Evolutionary conservation across 2,329 filamentous ascomycete genomes (phyloP).

Genomic region (Plectosphaerella sp.): DNA sequence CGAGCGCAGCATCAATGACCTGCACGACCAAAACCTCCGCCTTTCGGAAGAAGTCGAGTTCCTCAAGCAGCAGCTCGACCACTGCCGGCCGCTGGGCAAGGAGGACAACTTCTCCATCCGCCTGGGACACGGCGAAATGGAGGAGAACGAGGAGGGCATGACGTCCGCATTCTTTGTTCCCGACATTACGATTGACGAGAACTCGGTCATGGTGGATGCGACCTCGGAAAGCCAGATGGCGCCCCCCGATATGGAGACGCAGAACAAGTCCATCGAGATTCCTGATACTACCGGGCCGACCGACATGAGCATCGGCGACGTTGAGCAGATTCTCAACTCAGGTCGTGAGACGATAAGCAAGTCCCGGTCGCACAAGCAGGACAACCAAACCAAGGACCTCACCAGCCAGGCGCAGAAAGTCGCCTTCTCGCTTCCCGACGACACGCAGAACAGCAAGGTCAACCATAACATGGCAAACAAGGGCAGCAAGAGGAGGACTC

Average conservation of each 20-base stretch:
- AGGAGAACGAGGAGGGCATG: conserved; percentile 41
- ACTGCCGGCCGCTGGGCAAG: conserved; percentile 32
- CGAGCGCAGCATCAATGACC: conserved; percentile 37
- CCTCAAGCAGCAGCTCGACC: conserved; percentile 39
- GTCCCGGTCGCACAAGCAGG: conserved; percentile 15
- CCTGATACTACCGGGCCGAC: conserved; percentile 22
- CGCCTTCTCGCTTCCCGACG: conserved; percentile 35
- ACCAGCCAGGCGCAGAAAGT: conserved; percentile 28
- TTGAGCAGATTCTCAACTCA: conserved; percentile 10
- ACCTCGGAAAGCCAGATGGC: conserved; percentile 6
- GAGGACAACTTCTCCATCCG: conserved; percentile 27
- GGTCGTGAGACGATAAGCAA: conserved; percentile 15
- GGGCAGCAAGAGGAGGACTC: conserved; percentile 35
- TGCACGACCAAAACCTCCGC: conserved; percentile 42
- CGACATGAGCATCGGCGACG: conserved; percentile 14
- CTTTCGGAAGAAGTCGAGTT: conserved; percentile 43
- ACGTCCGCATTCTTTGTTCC: conserved; percentile 56
- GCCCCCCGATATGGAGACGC: conserved; percentile 24
- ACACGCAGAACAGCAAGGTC: conserved; percentile 19
- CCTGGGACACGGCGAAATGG: conserved; percentile 18
- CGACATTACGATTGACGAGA: conserved; percentile 49
- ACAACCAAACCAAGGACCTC: conserved; percentile 7
- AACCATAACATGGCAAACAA: conserved; percentile 31
- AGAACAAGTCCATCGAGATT: conserved; percentile 22
- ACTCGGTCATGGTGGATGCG: conserved; percentile 12